Percentiles rank a stretch among this genome's conserved stretches.
These are phyloP conservation scores for Sparassis latifolia DNA, from an alignment of 1,284 basidiomycete genomes.

Conservation along the genomic window DNA sequence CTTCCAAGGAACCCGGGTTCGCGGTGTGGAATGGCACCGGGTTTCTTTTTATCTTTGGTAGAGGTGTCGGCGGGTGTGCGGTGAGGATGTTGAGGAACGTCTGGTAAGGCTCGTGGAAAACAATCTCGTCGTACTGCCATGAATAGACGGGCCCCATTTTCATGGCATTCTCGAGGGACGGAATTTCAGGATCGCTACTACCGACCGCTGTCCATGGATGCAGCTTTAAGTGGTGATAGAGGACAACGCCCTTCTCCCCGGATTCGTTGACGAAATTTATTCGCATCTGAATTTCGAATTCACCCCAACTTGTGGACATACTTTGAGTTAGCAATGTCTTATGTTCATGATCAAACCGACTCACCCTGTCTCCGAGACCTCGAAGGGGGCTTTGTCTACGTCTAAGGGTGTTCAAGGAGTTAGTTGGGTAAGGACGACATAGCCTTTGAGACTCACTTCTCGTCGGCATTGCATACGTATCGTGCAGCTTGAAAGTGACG, in stretches of 20 bases:
- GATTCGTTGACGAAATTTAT: conserved; percentile 91
- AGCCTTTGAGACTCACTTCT: conserved; percentile 57
- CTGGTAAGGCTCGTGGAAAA: conserved; percentile 92
- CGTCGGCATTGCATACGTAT: conserved; percentile 89
- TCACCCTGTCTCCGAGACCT: conserved; percentile 90
- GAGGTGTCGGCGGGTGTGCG: conserved; percentile 76
- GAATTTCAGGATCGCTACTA: conserved; percentile 52
- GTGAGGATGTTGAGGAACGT: conserved; percentile 83
- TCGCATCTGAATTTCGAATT: conserved; percentile 95
- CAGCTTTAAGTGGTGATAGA: conserved; percentile 93
- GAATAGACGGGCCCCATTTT: conserved; percentile 81
- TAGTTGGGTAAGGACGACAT: background rate
- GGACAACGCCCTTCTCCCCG: conserved; percentile 82
- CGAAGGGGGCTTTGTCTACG: conserved; percentile 90
- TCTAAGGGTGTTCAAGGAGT: conserved; percentile 38
- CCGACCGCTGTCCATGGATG: conserved; percentile 78
- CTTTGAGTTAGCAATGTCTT: background rate
- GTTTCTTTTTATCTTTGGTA: conserved; percentile 58
- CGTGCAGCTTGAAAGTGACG: conserved; percentile 96
- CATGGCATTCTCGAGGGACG: conserved; percentile 56
- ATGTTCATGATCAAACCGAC: conserved; percentile 8
- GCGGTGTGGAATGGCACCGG: conserved; percentile 69
- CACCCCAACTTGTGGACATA: conserved; percentile 76
- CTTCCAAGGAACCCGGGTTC: conserved; percentile 55
- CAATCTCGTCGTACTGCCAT: conserved; percentile 99